Evolutionary conservation across 139 green algal genomes (phyloP).

Genomic region (Coccomyxa sp.): DNA sequence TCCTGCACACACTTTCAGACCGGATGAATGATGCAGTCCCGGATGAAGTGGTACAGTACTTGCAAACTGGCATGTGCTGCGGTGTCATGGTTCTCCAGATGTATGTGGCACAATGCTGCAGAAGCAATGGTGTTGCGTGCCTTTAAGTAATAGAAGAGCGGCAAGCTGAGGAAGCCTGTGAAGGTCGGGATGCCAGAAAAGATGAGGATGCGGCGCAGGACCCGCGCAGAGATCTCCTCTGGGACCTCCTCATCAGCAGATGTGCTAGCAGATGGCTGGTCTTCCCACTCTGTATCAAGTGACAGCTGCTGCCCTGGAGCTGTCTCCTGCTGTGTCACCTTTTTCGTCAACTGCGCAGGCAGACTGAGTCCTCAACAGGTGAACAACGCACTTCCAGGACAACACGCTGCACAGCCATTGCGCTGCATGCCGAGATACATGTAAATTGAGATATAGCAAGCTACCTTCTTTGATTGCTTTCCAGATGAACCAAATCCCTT

Average conservation of each 20-base stretch:
- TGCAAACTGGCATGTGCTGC: no score
- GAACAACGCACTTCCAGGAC: not conserved
- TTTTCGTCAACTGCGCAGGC: not conserved
- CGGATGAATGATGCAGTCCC: not conserved
- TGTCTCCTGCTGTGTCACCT: not conserved
- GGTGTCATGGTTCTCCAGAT: not conserved
- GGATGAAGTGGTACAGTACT: not conserved
- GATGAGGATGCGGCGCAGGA: slow-evolving; percentile 59
- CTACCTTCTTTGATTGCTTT: not conserved
- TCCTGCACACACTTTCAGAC: not conserved
- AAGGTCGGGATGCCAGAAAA: slow-evolving; percentile 51
- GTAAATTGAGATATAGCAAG: not conserved
- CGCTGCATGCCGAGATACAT: no score
- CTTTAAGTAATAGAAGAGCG: slow-evolving; percentile 69
- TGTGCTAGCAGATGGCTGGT: not conserved
- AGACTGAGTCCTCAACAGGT: not conserved
- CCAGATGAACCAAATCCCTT: not conserved
- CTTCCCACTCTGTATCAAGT: not conserved
- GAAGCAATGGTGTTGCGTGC: slow-evolving; percentile 4
- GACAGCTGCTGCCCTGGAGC: not conserved
- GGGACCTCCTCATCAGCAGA: not conserved
- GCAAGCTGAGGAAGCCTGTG: slow-evolving; percentile 44
- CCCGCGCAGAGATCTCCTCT: slow-evolving; percentile 24
- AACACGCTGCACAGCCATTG: not conserved
- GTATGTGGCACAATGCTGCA: not conserved